Percentiles rank a stretch among this genome's conserved stretches.
Conservation (phyloP, 257 asterid genomes). For the Cruciata laevipes region DNA sequence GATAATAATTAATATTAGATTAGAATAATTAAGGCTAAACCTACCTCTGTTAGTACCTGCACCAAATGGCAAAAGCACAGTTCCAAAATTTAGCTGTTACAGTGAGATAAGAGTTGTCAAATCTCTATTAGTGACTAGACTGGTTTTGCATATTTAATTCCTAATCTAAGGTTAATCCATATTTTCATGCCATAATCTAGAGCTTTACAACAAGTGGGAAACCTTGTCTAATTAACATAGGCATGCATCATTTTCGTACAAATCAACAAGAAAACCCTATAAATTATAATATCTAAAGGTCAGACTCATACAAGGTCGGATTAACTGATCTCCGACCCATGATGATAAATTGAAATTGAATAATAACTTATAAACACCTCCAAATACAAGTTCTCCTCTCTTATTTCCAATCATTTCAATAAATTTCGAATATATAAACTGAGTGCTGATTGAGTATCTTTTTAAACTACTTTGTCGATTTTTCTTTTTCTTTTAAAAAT, state of each 20-base stretch:
- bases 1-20: too few relatives aligned
- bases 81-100: neutral
- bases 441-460: too few relatives aligned
- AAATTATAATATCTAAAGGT: neutral
- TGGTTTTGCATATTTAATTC: neutral
- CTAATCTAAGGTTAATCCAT: neutral
- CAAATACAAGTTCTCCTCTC: too few relatives aligned
- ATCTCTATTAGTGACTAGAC: neutral
- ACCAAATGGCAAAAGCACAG: neutral
- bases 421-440: too few relatives aligned
- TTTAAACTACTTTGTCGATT: too few relatives aligned
- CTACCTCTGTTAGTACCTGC: slow-evolving; percentile 13
- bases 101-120: neutral
- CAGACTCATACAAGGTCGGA: neutral
- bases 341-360: too few relatives aligned
- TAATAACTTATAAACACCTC: too few relatives aligned
- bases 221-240: neutral
- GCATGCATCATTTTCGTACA: neutral
- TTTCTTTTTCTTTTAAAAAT: too few relatives aligned
- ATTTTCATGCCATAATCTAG: too few relatives aligned
- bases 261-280: neutral
- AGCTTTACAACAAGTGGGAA: neutral
- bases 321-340: neutral
- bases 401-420: too few relatives aligned
- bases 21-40: neutral